Base-by-base conservation (phyloP, 768 basidiomycete species). In the Mycena floridula region DNA sequence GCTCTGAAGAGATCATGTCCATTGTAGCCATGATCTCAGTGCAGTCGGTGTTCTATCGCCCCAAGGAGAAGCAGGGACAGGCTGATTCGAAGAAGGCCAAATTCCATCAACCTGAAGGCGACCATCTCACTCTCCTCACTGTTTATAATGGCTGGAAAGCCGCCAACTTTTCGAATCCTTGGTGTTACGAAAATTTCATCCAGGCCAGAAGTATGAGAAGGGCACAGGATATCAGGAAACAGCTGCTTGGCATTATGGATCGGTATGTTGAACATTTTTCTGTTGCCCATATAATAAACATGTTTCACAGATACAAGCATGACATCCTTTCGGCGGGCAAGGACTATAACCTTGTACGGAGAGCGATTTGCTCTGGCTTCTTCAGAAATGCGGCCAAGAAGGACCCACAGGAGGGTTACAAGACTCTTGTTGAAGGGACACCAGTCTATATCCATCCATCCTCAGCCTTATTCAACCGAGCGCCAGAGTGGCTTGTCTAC, bases 31-130 rank as follows among this genome's bases (percentile, higher is more conserved):
- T 99, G 96, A 69, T 98, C 30, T 92, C 90, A 3, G 91, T 96
- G 24, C 94, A 95, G 59, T 89, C 81, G 40, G 91, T 98, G 28
- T 99, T 98, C 63, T 98, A 98, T 64, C 81, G 96, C 27, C 96
- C 95, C n/a, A 97, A 98, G 65, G 96, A 98, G 66, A 98, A 98
- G 66, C 96, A 98, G 61, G 93, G 89, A 9, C 95, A 98, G 65
- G 96, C 96, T 0, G 96, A 99, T 64, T 93, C 95, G 26, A 98
- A 99, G 72, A 99, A 98, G 64, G 96, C 96, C 25, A 99, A 99
- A 64, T 99, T 99, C 67, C 95, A 98, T 65, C 91, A 98, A 60
- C 91, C 96, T 1, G 96, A 98, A 68, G 96, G 96, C 7, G 96
- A 98, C 57, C 90, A 98, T 60, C 67, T 95, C 25, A 95, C 91